Conservation (phyloP, 371 early-diverging fungal species). For the Smittium culicis region DNA sequence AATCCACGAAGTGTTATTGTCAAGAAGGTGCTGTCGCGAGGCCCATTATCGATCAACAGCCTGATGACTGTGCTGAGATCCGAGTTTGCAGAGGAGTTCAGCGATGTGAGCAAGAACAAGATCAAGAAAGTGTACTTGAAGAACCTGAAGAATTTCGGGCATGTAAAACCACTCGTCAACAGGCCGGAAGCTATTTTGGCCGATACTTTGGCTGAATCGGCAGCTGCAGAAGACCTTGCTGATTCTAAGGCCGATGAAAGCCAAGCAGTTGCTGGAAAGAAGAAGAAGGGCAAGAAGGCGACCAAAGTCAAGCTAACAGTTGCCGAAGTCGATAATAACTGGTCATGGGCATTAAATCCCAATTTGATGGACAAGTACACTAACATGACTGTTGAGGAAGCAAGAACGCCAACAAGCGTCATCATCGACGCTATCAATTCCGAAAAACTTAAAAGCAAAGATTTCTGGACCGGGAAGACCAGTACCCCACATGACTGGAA, state of each 20-base stretch:
- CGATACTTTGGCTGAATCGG: not conserved
- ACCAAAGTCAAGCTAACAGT: conserved; percentile 8
- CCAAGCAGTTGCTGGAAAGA: conserved; percentile 15
- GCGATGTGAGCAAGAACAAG: conserved; percentile 15
- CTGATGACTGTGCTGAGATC: conserved; percentile 13
- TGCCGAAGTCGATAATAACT: conserved; percentile 14
- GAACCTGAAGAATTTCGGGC: conserved; percentile 26
- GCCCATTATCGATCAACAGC: conserved; percentile 27
- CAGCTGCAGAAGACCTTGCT: not conserved
- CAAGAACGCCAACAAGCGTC: conserved; percentile 4
- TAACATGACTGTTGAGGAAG: conserved; percentile 10
- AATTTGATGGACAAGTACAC: conserved; percentile 14
- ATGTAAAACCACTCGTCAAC: conserved; percentile 9
- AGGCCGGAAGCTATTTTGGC: not conserved
- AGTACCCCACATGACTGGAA: conserved; percentile 30
- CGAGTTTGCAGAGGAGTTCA: conserved; percentile 20
- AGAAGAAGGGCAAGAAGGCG: conserved; percentile 4
- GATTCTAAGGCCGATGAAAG: conserved; percentile 12
- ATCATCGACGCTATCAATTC: conserved; percentile 16
- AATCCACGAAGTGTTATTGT: conserved; percentile 25
- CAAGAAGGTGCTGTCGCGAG: conserved; percentile 21
- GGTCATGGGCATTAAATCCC: conserved; percentile 16
- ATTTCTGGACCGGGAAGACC: conserved; percentile 26
- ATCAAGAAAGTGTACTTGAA: conserved; percentile 24
- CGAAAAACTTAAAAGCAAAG: conserved; percentile 27